Evolutionary conservation across 2,329 filamentous ascomycete species (phyloP), one percentile per base, ranked within the genome.

Genomic region (Xylogone sp.): DNA sequence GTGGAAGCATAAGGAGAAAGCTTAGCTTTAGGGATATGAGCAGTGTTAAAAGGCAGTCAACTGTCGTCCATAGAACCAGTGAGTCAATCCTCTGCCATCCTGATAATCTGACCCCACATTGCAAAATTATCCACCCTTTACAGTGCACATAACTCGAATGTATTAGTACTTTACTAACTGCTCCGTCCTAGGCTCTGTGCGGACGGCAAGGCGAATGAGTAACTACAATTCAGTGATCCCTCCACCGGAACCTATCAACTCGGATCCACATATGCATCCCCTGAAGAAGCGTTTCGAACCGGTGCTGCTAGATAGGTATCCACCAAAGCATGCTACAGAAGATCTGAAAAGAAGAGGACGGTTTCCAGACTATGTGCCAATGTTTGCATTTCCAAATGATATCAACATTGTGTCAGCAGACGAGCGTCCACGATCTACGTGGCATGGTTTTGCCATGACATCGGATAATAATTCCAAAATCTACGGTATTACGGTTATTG

Each of bases 401-500:
- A 94, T 99, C 61, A 91, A 91, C 57, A 94, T 99, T 48, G 90
- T 97, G 9, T 97, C 94, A 1, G 92, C 92, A 1, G 94, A 99
- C 64, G 90, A 96, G 67, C 82, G 92, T 55, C 94, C 94, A 1
- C 81, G 91, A 55, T 93, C 94, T n/a, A 97, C 92, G 21, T 99
- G 94, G 94, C 94, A 99, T 71, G 94, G 94, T 46, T 99, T 99
- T 66, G 92, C 90, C 56, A 97, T 99, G 94, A 99, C 94, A 2
- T 88, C 87, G 20, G 88, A 89, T 51, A 92, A 97, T 66, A 93
- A 90, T 62, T 88, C 90, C 50, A 96, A 94, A 68, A 77, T 97
- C 19, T 93, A 97, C 65, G 93, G 91, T 29, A 89, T 97, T 53
- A 92, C 88, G 56, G 80, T 97, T 50, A 95, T 91, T 50, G 81